Evolutionary conservation across 345 rosid genomes (phyloP).

Genomic region (Melaleuca alternifolia): DNA sequence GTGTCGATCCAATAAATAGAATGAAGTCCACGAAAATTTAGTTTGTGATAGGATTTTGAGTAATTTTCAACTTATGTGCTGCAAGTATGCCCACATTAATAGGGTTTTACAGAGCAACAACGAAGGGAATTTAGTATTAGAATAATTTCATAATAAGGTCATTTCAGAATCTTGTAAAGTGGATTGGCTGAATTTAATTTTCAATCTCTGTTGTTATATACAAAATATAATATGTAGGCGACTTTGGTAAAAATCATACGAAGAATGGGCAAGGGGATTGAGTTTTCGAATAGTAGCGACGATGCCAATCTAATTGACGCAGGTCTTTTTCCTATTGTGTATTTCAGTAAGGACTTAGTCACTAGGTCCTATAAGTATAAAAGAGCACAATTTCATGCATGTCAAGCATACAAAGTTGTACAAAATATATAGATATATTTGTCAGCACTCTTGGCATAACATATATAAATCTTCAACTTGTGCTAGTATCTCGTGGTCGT

Average conservation of each 20-base stretch:
- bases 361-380: accelerated
- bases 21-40: not conserved
- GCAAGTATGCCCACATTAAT: accelerated
- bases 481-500: accelerated
- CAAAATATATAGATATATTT: too few species aligned
- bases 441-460: accelerated
- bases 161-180: not conserved
- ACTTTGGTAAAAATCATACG: not conserved
- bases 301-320: not conserved
- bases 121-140: not conserved
- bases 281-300: not conserved
- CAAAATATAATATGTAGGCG: not conserved
- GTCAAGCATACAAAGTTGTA: not conserved
- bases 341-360: not conserved
- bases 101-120: not conserved
- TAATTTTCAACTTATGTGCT: not conserved
- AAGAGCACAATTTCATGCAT: not conserved
- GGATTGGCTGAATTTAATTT: too few species aligned
- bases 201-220: too few species aligned
- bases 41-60: not conserved
- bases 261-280: not conserved
- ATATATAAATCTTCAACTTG: not conserved
- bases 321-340: accelerated
- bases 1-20: not conserved
- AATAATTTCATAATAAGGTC: accelerated